A percentile compares a stretch with the other conserved stretches of the same genome.
Evolutionary conservation across 148 eudicot species (phyloP).

Genomic region (Heliamphora exappendiculata): DNA sequence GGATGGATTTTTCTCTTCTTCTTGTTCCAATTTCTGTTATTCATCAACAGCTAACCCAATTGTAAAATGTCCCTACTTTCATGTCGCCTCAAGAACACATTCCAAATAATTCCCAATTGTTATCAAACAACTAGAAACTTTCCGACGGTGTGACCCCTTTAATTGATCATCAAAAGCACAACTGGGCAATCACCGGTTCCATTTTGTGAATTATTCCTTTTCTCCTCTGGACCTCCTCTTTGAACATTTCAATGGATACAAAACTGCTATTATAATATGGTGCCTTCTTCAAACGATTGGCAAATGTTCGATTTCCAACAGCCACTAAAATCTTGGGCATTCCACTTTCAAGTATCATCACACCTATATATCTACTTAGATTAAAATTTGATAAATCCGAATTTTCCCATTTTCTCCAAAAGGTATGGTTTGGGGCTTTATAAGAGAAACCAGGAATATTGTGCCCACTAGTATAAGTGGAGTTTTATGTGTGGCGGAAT

Average conservation of each 20-base stretch:
- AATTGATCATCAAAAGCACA: background rate
- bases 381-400: too few species aligned
- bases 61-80: background rate
- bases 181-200: background rate
- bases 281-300: background rate
- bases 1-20: too few species aligned
- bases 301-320: background rate
- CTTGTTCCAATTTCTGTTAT: too few species aligned
- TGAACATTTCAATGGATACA: conserved; percentile 9
- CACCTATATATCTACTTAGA: too few species aligned
- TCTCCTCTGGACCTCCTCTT: background rate
- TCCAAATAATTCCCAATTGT: background rate
- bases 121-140: background rate
- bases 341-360: background rate
- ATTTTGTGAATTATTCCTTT: background rate
- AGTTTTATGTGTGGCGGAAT: background rate
- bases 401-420: background rate
- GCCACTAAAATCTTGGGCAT: background rate
- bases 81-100: background rate
- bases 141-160: background rate
- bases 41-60: background rate
- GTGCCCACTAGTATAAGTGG: too few species aligned
- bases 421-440: background rate
- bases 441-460: background rate
- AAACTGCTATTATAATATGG: background rate